A percentile compares a stretch with the other conserved stretches of the same genome.
phyloP scores from a whole-genome alignment of 805 yeast genomes.

The Cyberlindnera samutprakarnensis region DNA sequence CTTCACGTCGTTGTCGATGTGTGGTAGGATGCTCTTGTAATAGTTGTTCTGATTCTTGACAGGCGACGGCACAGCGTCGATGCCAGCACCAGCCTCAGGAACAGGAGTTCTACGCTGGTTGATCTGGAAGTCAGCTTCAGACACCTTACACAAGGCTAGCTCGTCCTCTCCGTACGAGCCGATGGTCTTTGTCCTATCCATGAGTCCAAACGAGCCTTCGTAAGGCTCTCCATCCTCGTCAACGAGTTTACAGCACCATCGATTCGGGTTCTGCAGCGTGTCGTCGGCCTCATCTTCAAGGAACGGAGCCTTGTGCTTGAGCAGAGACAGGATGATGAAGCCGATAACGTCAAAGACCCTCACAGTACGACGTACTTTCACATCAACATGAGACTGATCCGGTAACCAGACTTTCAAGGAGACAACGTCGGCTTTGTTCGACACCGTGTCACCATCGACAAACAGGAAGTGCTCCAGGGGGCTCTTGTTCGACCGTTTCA shows the following conservation, averaged over 20 bases:
- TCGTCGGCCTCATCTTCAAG: not conserved
- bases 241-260: slow-evolving; percentile 71
- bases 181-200: slow-evolving; percentile 61
- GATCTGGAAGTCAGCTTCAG: slow-evolving; percentile 31
- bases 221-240: slow-evolving; percentile 94
- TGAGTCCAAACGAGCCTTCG: slow-evolving; percentile 83
- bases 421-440: slow-evolving; percentile 14
- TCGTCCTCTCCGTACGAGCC: slow-evolving; percentile 75
- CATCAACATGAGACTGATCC: slow-evolving; percentile 13
- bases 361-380: slow-evolving; percentile 28
- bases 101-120: slow-evolving; percentile 24
- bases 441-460: slow-evolving; percentile 25
- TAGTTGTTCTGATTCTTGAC: slow-evolving; percentile 24
- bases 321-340: slow-evolving; percentile 30
- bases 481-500: slow-evolving; percentile 18
- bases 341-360: slow-evolving; percentile 52
- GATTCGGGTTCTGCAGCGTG: slow-evolving; percentile 41
- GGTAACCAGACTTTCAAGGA: slow-evolving; percentile 23
- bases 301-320: slow-evolving; percentile 4
- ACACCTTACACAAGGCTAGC: slow-evolving; percentile 63
- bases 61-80: slow-evolving; percentile 38
- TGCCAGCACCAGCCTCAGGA: slow-evolving; percentile 11
- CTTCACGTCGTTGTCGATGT: slow-evolving; percentile 14
- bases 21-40: slow-evolving; percentile 30
- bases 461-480: slow-evolving; percentile 38